phyloP scores from a whole-genome alignment of 139 green algal genomes.

The Volvox reticuliferus region DNA sequence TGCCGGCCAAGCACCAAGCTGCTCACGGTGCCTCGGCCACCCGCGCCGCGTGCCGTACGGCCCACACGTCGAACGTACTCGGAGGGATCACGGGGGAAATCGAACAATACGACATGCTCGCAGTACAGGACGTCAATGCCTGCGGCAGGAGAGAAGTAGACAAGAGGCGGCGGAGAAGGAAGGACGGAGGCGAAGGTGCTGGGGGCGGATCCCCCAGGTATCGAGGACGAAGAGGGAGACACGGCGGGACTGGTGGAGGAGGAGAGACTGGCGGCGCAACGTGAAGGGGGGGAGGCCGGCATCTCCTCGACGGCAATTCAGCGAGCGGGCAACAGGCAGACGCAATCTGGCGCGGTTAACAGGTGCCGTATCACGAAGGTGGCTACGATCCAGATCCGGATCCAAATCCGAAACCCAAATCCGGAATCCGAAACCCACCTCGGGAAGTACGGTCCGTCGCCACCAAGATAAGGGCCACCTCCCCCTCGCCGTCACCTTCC shows the following conservation, averaged over 20 bases:
- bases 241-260: too few relatives aligned
- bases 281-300: not conserved
- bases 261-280: not conserved
- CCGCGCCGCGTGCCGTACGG: conserved; percentile 87
- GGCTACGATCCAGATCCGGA: too few relatives aligned
- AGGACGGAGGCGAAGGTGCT: too few relatives aligned
- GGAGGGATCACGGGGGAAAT: conserved; percentile 95
- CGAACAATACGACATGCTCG: conserved; percentile 95
- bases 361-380: too few relatives aligned
- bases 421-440: conserved; percentile 27
- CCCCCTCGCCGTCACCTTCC: not conserved
- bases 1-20: conserved; percentile 90
- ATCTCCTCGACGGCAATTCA: too few relatives aligned
- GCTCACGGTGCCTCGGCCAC: conserved; percentile 81
- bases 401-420: too few relatives aligned
- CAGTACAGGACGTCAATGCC: conserved; percentile 85
- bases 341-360: too few relatives aligned
- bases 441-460: conserved; percentile 64
- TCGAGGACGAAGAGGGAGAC: too few relatives aligned
- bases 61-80: conserved; percentile 96
- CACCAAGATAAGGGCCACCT: conserved; percentile 51
- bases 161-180: not conserved
- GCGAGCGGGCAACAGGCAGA: too few relatives aligned
- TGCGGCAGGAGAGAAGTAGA: not conserved
- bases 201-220: not conserved